A percentile compares a stretch with the other conserved stretches of the same genome.
Conservation (phyloP, 225 moss, liverwort and hornwort genomes). For the Straminergon stramineum region DNA sequence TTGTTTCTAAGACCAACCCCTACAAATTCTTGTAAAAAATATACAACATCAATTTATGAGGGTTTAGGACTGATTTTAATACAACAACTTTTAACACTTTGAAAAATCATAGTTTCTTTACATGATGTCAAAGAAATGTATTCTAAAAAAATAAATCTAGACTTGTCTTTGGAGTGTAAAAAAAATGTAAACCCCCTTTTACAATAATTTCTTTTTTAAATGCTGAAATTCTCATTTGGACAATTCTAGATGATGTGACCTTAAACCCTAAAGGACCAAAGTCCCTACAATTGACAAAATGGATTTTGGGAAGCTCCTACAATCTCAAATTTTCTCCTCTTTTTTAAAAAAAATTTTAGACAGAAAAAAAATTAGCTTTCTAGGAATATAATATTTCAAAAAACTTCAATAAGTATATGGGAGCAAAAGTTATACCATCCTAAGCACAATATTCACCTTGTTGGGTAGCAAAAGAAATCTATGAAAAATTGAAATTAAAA, state of each 20-base stretch:
- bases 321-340: too few species aligned
- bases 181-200: too few species aligned
- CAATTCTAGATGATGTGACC: not conserved
- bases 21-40: not conserved
- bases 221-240: not conserved
- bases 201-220: too few species aligned
- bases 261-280: not conserved
- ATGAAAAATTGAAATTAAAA: too few species aligned
- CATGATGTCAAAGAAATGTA: not conserved
- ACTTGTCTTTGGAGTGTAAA: accelerated
- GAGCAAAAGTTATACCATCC: too few species aligned
- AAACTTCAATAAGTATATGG: accelerated
- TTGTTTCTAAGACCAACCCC: not conserved
- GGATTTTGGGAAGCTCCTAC: not conserved
- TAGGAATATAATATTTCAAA: too few species aligned
- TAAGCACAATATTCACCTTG: too few species aligned
- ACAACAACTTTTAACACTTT: not conserved
- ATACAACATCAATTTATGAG: not conserved
- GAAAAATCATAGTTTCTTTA: not conserved
- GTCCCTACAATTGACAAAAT: accelerated
- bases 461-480: accelerated
- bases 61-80: not conserved
- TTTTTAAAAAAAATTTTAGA: too few species aligned
- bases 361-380: too few species aligned
- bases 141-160: not conserved